Evolutionary conservation across 2,329 filamentous ascomycete species (phyloP).

Genomic region (Penicillium nordicum): DNA sequence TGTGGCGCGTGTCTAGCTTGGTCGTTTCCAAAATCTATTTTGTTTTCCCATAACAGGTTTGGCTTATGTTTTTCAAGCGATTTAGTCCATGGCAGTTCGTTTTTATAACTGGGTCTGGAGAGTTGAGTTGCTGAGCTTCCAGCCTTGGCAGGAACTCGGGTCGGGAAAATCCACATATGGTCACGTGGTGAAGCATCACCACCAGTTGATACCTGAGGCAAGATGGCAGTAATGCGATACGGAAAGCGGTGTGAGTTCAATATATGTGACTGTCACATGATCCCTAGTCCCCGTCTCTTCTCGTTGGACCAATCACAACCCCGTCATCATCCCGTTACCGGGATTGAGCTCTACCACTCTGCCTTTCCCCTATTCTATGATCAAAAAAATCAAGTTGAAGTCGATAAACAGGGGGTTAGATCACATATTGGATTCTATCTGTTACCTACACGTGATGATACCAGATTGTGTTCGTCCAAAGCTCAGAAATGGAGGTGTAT

Average conservation of each 20-base stretch:
- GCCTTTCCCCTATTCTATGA: background rate
- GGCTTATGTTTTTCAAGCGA: background rate
- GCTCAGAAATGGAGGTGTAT: constrained; percentile 13
- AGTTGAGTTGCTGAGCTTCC: background rate
- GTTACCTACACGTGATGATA: background rate
- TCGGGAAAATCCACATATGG: background rate
- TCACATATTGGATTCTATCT: background rate
- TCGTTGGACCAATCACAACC: background rate
- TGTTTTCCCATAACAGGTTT: background rate
- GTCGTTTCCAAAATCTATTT: background rate
- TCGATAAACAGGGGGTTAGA: background rate
- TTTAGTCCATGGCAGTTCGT: background rate
- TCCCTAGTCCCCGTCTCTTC: background rate
- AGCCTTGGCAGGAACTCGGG: background rate
- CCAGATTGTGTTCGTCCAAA: background rate
- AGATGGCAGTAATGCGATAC: accelerated
- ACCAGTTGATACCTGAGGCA: background rate
- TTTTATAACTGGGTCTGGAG: background rate
- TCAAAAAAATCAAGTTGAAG: background rate
- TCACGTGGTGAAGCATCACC: background rate
- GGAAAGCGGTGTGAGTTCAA: background rate
- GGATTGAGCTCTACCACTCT: background rate
- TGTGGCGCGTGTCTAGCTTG: background rate
- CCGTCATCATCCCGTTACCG: constrained; percentile 4
- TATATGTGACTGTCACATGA: background rate